Evolutionary conservation across 768 basidiomycete genomes (phyloP), one percentile per base, ranked within the genome.

Genomic region (Dictyophora rubrovolvata): DNA sequence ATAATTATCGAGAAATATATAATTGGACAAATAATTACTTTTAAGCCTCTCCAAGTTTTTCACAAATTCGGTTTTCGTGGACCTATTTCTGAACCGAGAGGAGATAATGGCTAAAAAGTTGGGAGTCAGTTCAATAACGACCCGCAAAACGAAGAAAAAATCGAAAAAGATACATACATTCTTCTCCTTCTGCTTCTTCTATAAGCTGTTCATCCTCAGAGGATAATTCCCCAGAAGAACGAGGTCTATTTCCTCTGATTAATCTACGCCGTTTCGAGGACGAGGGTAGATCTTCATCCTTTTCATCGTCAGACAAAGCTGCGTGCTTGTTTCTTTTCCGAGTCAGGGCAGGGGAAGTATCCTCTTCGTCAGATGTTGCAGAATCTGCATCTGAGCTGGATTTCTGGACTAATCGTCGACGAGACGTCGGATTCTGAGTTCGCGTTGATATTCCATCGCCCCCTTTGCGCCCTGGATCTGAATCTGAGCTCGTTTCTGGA

Each of bases 21-120:
- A 20, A 56, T 28, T 5, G 42, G 17, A 63, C 59, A 28, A 22
- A 35, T 42, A 34, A 23, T 35, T 60, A 91, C 88, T 74, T 71
- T 81, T 87, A 54, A 89, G 64, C 61, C 75, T 83, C 61, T 86
- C 83, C 14, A 90, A 68, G 61, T 79, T 85, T 66, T 75, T 77
- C 63, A 83, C 85, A 67, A 81, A 90, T 5, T 69, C 61, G 14
- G 83, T 78, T 68, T 77, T 75, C 69, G 80, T 87, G 60, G 75
- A 73, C 33, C 87, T 79, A 23, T 71, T 68, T 36, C 89, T 83
- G 33, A 91, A 69, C 48, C 89, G 83, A 7, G 71, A 72, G 22
- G 83, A 74, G 46, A 92, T 71, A 28, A 91, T 85, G 55, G 73
- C 85, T 89, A 61, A 7, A 7, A 28, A 28, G 2, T 28, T 28